These are phyloP conservation scores for Xerocomus brunneocitrinus DNA, from an alignment of 768 basidiomycete genomes.

Conservation along the genomic window DNA sequence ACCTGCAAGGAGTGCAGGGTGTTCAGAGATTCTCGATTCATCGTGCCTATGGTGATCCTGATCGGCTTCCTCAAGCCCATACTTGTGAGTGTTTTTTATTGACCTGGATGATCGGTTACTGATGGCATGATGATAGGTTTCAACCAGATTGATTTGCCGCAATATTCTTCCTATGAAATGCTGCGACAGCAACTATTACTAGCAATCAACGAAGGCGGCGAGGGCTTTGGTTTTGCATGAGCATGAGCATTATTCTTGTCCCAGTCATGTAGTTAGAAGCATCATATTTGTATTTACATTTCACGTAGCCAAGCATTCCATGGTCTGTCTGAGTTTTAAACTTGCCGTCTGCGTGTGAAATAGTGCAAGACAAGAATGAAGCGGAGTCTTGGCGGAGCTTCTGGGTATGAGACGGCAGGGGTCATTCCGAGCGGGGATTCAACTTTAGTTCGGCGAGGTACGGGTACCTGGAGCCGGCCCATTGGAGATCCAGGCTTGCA, in stretches of 20 bases:
- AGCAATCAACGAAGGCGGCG: conserved; percentile 93
- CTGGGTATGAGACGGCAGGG: too few relatives aligned
- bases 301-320: conserved; percentile 5
- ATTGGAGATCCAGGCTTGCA: neutral
- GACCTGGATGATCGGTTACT: conserved; percentile 6
- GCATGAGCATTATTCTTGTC: conserved; percentile 5
- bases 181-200: conserved; percentile 84
- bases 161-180: conserved; percentile 95
- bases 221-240: conserved; percentile 86
- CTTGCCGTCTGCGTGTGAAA: neutral
- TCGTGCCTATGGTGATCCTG: conserved; percentile 82
- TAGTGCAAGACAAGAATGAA: neutral
- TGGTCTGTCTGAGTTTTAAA: neutral
- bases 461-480: conserved; percentile 6
- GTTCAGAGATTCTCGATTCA: conserved; percentile 95
- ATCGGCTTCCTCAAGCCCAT: conserved; percentile 85
- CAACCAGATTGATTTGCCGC: conserved; percentile 92
- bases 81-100: conserved; percentile 56
- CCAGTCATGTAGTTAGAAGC: conserved; percentile 26
- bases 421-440: too few relatives aligned
- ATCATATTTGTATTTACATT: conserved; percentile 34
- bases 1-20: conserved; percentile 93
- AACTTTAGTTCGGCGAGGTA: too few relatives aligned
- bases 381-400: neutral
- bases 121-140: conserved; percentile 52